Percentiles rank a stretch among this genome's conserved stretches.
These are phyloP conservation scores for Cladophialophora yegresii DNA, from an alignment of 2,329 filamentous ascomycete species.

Conservation along the genomic window DNA sequence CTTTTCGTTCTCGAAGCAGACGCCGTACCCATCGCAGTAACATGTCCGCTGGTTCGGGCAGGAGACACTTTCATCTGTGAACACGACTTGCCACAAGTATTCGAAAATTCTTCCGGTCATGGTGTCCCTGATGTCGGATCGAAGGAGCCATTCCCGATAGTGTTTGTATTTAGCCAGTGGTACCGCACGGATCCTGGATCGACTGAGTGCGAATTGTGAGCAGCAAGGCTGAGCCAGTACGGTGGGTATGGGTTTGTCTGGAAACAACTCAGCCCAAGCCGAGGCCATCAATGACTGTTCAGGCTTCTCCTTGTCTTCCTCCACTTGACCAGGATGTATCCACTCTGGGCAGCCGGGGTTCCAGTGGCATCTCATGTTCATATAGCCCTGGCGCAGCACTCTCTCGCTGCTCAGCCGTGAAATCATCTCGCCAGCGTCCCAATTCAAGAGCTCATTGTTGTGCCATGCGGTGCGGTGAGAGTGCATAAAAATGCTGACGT, in stretches of 20 bases:
- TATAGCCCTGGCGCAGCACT: slow-evolving; percentile 58
- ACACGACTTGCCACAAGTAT: slow-evolving; percentile 66
- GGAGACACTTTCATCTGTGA: slow-evolving; percentile 52
- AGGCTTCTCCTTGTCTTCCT: slow-evolving; percentile 46
- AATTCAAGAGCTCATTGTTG: slow-evolving; percentile 57
- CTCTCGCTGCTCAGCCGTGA: slow-evolving; percentile 54
- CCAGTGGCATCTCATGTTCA: slow-evolving; percentile 62
- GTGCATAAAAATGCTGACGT: slow-evolving; percentile 63
- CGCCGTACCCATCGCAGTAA: slow-evolving; percentile 65
- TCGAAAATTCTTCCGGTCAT: slow-evolving; percentile 64
- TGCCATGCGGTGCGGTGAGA: slow-evolving; percentile 61
- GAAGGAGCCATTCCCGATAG: slow-evolving; percentile 63
- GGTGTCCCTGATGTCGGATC: slow-evolving; percentile 58
- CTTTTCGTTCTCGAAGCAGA: slow-evolving; percentile 59
- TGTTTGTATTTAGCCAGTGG: slow-evolving; percentile 57
- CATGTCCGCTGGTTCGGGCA: slow-evolving; percentile 58
- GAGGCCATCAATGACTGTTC: slow-evolving; percentile 51
- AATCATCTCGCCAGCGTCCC: slow-evolving; percentile 55
- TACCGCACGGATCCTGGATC: slow-evolving; percentile 58
- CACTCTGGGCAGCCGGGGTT: slow-evolving; percentile 61
- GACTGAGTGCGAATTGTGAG: slow-evolving; percentile 63
- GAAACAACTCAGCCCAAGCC: slow-evolving; percentile 54
- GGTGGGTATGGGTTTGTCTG: slow-evolving; percentile 46
- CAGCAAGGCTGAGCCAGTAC: slow-evolving; percentile 65
- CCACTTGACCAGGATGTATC: slow-evolving; percentile 53